Evolutionary conservation across 352 stramenopile genomes (phyloP), one percentile per base, ranked within the genome.

Genomic region (Albugo candida): DNA sequence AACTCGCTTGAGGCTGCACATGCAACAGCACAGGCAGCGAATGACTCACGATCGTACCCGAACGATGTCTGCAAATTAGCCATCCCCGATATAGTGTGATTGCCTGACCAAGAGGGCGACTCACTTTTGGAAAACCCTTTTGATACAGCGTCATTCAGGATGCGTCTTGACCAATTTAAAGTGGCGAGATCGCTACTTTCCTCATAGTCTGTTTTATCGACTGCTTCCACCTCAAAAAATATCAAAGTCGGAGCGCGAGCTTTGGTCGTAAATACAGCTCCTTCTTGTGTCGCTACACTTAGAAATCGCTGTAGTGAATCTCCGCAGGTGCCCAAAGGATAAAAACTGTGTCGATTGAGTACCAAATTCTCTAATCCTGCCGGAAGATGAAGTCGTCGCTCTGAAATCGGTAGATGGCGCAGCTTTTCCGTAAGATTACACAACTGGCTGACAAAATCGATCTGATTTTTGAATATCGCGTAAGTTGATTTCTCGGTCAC

Each of bases 181-280:
- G 24, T 31, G 3, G 24, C 24, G 24, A 31, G 24, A 31, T 31
- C 24, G 24, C 24, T 31, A 31, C 24, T 8, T 31, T 31, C 24
- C 24, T 31, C 24, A 31, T 31, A 31, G 8, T 12, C 31, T 8
- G 24, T 31, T 31, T 31, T 31, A 31, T 31, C 52, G 47, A 38
- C 39, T 27, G 59, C 59, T 40, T 81, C 66, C 14, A 92, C 79
- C 45, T 92, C 80, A 53, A 87, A 92, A 49, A 82, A 85, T 42
- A 92, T 55, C 11, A 91, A 58, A 16, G 72, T 86, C 13, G 80
- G 80, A 12, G 80, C 80, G 13, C 80, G 66, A 13, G 80, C 77
- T n/a, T 73, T 78, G 0, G 80, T 92, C n/a, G 75, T 85, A 53
- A 92, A 92, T 17, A 92, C 77, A 0, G 77, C 81, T 24, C 80